Evolutionary conservation across 305 asterid genomes (phyloP).

Genomic region (Fraxinus sp.): DNA sequence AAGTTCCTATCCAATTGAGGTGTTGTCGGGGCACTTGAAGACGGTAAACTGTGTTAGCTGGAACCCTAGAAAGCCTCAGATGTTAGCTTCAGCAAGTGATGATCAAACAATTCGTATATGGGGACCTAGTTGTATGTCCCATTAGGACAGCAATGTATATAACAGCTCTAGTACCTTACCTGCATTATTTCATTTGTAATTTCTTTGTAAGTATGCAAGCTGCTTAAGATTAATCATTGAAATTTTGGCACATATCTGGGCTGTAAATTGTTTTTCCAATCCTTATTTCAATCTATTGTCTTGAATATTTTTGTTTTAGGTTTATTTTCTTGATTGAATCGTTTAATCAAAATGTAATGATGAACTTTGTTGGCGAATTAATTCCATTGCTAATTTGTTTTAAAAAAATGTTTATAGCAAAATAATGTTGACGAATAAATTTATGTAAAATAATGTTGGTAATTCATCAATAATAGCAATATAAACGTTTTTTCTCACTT

Average conservation of each 20-base stretch:
- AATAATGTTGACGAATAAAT: background rate
- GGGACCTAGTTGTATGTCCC: slow-evolving; percentile 52
- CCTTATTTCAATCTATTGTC: background rate
- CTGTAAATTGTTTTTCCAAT: background rate
- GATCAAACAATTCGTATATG: slow-evolving; percentile 87
- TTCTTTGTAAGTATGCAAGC: background rate
- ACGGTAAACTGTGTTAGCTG: slow-evolving; percentile 92
- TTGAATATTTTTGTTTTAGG: background rate
- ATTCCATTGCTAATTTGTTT: background rate
- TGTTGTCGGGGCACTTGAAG: slow-evolving; percentile 70
- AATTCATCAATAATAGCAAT: too few relatives aligned
- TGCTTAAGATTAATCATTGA: background rate
- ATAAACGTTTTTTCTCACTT: too few relatives aligned
- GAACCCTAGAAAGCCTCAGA: slow-evolving; percentile 67
- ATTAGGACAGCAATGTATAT: slow-evolving; percentile 2
- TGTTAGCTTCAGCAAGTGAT: slow-evolving; percentile 93
- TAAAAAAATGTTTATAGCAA: background rate
- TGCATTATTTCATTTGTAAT: background rate
- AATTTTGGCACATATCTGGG: background rate
- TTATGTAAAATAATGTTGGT: background rate
- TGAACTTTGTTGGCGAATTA: background rate
- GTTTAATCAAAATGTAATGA: background rate
- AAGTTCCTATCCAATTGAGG: slow-evolving; percentile 57
- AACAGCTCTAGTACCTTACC: background rate
- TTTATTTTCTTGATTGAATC: background rate